Conservation (phyloP, 129 eudicot genomes). For the Centella asiatica region DNA sequence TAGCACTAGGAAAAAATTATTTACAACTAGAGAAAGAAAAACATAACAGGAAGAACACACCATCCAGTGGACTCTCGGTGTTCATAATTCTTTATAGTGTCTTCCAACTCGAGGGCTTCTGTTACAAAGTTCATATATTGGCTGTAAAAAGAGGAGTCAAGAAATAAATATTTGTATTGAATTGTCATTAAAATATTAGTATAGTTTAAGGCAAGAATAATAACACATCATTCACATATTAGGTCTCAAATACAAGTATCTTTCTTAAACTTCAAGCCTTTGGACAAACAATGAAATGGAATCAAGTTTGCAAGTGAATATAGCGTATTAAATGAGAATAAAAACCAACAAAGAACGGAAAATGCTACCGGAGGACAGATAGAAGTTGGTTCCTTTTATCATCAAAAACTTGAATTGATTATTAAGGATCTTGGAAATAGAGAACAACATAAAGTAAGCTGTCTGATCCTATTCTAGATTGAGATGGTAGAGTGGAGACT, state of each 20-base stretch:
- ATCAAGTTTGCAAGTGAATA: background rate
- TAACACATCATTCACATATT: background rate
- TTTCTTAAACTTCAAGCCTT: background rate
- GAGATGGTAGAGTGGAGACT: no score
- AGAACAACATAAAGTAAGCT: no score
- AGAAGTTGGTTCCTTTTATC: no score
- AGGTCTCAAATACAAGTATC: background rate
- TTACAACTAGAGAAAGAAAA: constrained; percentile 19
- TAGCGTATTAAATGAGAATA: no score
- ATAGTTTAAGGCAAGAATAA: background rate
- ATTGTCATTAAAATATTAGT: background rate
- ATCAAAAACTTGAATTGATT: no score
- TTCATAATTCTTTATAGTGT: constrained; percentile 78
- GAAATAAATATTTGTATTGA: constrained; percentile 7
- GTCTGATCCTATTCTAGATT: no score
- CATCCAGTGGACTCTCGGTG: constrained; percentile 68
- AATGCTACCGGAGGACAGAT: no score
- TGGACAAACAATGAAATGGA: background rate
- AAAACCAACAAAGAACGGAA: no score
- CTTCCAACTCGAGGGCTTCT: constrained; percentile 92
- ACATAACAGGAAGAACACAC: constrained; percentile 43
- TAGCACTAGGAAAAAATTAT: background rate
- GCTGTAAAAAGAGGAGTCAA: constrained; percentile 31
- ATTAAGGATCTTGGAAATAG: no score
- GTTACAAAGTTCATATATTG: constrained; percentile 71